Percentiles rank a stretch among this genome's conserved stretches.
Evolutionary conservation across 441 rosid genomes (phyloP).

Genomic region (Manihot esculenta): DNA sequence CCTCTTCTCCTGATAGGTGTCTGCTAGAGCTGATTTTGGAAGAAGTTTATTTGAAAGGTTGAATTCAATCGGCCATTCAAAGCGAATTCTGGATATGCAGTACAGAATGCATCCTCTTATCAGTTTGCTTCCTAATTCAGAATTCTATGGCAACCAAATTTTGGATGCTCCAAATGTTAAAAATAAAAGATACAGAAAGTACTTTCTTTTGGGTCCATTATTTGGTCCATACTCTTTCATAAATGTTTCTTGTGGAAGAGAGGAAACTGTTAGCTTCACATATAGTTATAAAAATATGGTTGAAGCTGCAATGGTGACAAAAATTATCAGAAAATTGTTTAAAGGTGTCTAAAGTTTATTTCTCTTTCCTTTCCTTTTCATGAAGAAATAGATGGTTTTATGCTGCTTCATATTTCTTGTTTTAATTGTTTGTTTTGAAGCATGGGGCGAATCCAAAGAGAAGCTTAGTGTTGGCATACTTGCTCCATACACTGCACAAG

Average conservation of each 20-base stretch:
- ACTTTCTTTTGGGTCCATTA: slow-evolving; percentile 34
- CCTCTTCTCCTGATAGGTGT: not conserved
- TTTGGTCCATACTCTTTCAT: slow-evolving; percentile 52
- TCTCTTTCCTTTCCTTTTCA: not conserved
- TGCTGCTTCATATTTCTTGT: not conserved
- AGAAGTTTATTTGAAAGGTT: slow-evolving; percentile 26
- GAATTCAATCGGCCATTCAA: slow-evolving; percentile 4
- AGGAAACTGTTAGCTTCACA: slow-evolving; percentile 29
- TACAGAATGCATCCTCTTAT: slow-evolving; percentile 29
- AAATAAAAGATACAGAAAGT: slow-evolving; percentile 20
- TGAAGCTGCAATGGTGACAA: slow-evolving; percentile 41
- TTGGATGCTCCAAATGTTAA: slow-evolving; percentile 34
- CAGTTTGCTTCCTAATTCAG: slow-evolving; percentile 34
- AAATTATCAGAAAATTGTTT: slow-evolving; percentile 29
- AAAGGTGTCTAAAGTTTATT: slow-evolving; percentile 26
- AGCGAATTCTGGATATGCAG: slow-evolving; percentile 22
- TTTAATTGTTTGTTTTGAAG: slow-evolving; percentile 18
- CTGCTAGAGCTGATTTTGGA: slow-evolving; percentile 17
- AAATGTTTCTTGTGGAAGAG: slow-evolving; percentile 40
- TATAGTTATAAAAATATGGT: slow-evolving; percentile 38
- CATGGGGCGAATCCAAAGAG: slow-evolving; percentile 18
- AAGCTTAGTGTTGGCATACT: slow-evolving; percentile 36
- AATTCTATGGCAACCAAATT: slow-evolving; percentile 37
- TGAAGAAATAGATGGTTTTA: not conserved
- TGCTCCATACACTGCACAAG: slow-evolving; percentile 42